phyloP scores from a whole-genome alignment of 192 early-diverging fungal species.

The Coemansia sp. region DNA sequence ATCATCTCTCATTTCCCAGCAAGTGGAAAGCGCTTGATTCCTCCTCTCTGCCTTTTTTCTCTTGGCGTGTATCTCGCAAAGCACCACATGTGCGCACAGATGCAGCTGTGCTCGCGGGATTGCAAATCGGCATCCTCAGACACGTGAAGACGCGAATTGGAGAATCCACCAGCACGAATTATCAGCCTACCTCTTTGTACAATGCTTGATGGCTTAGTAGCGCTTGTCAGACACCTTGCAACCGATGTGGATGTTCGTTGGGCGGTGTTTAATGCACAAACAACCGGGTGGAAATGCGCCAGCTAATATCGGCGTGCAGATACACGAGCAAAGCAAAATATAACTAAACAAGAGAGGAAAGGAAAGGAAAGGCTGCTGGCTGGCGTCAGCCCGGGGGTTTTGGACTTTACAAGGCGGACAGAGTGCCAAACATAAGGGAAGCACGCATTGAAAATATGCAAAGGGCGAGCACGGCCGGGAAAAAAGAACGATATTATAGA shows the following conservation, averaged over 20 bases:
- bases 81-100: slow-evolving; percentile 4
- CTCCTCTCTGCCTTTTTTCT: too few species aligned
- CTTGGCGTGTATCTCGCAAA: too few species aligned
- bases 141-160: background rate
- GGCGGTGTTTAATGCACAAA: background rate
- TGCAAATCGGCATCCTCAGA: background rate
- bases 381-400: background rate
- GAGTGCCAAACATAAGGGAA: background rate
- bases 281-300: background rate
- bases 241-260: background rate
- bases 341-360: background rate
- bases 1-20: too few species aligned
- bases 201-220: slow-evolving; percentile 5
- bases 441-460: background rate
- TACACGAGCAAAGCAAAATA: background rate
- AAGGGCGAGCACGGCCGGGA: background rate
- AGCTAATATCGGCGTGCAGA: background rate
- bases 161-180: background rate
- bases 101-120: background rate
- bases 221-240: background rate
- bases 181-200: background rate
- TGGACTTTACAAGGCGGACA: background rate
- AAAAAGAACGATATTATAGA: background rate
- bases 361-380: background rate
- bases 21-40: too few species aligned